phyloP scores from a whole-genome alignment of 2,329 filamentous ascomycete genomes.

The Sphaerulina musiva region DNA sequence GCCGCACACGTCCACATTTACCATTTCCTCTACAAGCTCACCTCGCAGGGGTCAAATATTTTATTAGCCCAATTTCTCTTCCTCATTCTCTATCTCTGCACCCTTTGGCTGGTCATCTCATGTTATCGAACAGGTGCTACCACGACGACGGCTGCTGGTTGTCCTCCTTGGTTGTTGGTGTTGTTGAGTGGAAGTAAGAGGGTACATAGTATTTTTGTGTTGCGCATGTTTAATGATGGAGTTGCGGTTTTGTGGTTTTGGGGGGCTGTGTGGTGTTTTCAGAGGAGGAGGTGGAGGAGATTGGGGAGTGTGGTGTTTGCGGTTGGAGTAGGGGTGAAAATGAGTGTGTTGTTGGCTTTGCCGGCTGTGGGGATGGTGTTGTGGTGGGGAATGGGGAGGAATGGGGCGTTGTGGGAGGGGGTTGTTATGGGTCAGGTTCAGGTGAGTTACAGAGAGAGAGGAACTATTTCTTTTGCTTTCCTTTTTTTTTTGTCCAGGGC shows the following conservation, averaged over 20 bases:
- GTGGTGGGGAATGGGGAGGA: conserved; percentile 64
- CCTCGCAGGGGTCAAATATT: conserved; percentile 69
- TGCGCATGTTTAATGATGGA: conserved; percentile 93
- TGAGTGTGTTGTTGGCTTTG: conserved; percentile 77
- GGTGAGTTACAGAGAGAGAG: conserved; percentile 42
- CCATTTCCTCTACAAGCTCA: conserved; percentile 68
- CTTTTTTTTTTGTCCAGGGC: no score
- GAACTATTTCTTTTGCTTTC: no score
- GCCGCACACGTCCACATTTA: conserved; percentile 91
- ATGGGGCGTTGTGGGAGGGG: conserved; percentile 59
- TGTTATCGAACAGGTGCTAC: conserved; percentile 56
- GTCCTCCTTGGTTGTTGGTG: conserved; percentile 80
- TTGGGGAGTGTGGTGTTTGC: conserved; percentile 66
- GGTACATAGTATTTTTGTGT: conserved; percentile 84
- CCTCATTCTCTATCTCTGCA: conserved; percentile 67
- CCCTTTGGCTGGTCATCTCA: conserved; percentile 68
- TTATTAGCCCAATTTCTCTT: conserved; percentile 78
- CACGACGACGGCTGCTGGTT: conserved; percentile 47
- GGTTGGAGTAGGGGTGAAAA: conserved; percentile 83
- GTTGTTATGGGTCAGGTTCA: conserved; percentile 73
- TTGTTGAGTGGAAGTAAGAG: conserved; percentile 84
- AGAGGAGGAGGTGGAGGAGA: conserved; percentile 67
- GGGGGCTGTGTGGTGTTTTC: conserved; percentile 69
- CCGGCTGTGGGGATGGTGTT: conserved; percentile 74
- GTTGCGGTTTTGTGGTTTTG: conserved; percentile 81